Conservation (phyloP, 192 early-diverging fungal species). For the Podila verticillata region DNA sequence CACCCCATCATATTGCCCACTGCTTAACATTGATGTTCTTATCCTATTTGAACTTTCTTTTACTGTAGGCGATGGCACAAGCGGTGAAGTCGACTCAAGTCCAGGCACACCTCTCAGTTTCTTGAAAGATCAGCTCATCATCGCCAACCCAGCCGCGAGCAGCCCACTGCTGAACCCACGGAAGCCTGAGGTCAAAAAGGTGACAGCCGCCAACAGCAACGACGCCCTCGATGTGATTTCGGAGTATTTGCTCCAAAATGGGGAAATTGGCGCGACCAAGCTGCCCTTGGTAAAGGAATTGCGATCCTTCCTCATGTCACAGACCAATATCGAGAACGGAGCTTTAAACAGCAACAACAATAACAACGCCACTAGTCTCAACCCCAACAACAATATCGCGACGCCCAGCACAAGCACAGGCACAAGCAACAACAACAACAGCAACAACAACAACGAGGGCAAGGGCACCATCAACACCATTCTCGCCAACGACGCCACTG, state of each 20-base stretch:
- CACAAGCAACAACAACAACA: background rate
- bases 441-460: background rate
- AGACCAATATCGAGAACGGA: slow-evolving; percentile 38
- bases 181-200: slow-evolving; percentile 42
- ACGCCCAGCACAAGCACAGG: background rate
- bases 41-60: too few relatives aligned
- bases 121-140: slow-evolving; percentile 3
- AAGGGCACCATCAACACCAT: background rate
- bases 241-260: slow-evolving; percentile 47
- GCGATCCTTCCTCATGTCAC: slow-evolving; percentile 34
- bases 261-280: slow-evolving; percentile 45
- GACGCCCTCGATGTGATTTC: slow-evolving; percentile 49
- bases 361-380: background rate
- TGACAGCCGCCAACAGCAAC: slow-evolving; percentile 28
- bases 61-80: background rate
- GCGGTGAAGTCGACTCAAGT: background rate
- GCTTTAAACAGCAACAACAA: slow-evolving; percentile 4
- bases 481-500: background rate
- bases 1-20: too few relatives aligned
- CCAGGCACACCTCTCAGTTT: background rate
- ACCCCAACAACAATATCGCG: background rate
- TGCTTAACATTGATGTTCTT: too few relatives aligned
- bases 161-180: slow-evolving; percentile 9
- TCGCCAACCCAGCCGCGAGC: slow-evolving; percentile 19
- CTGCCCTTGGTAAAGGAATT: slow-evolving; percentile 45